phyloP scores from a whole-genome alignment of 2,329 filamentous ascomycete species.

The Aspergillus costaricaensis region DNA sequence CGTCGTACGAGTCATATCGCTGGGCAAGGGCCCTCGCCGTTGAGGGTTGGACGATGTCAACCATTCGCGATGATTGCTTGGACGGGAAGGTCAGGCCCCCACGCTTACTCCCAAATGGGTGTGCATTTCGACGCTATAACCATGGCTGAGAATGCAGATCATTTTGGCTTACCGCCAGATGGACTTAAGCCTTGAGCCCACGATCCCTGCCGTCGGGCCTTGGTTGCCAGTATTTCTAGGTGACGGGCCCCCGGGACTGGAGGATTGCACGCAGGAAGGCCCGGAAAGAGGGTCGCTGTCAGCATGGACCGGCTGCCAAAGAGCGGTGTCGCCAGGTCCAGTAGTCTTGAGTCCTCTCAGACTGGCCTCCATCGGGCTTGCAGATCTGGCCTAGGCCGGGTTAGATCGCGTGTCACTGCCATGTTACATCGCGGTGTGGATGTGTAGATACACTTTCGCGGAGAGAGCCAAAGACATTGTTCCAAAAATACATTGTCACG shows the following conservation, averaged over 20 bases:
- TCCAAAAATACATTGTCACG: conserved; percentile 11
- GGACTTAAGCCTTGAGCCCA: not conserved
- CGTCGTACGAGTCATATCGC: not conserved
- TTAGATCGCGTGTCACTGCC: conserved; percentile 8
- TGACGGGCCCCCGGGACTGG: conserved; percentile 2
- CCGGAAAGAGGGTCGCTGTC: conserved; percentile 6
- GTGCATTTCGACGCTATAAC: conserved; percentile 1
- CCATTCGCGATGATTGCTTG: not conserved
- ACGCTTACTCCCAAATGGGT: conserved; percentile 1
- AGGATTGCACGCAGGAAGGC: not conserved
- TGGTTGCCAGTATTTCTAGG: not conserved
- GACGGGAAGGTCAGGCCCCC: conserved; percentile 6
- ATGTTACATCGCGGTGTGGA: conserved; percentile 3
- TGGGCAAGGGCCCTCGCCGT: not conserved
- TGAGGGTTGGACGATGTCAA: not conserved
- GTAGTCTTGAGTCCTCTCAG: not conserved
- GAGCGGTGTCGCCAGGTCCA: conserved; percentile 18
- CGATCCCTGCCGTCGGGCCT: conserved; percentile 6
- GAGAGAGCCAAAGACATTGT: not conserved
- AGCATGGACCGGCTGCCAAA: conserved; percentile 11
- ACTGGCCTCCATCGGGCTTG: not conserved
- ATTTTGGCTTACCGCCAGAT: conserved; percentile 12
- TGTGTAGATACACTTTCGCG: not conserved
- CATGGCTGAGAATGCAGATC: conserved; percentile 14
- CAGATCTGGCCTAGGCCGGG: conserved; percentile 4